phyloP scores from a whole-genome alignment of 2,329 filamentous ascomycete genomes.

The Colletotrichum somersetense region DNA sequence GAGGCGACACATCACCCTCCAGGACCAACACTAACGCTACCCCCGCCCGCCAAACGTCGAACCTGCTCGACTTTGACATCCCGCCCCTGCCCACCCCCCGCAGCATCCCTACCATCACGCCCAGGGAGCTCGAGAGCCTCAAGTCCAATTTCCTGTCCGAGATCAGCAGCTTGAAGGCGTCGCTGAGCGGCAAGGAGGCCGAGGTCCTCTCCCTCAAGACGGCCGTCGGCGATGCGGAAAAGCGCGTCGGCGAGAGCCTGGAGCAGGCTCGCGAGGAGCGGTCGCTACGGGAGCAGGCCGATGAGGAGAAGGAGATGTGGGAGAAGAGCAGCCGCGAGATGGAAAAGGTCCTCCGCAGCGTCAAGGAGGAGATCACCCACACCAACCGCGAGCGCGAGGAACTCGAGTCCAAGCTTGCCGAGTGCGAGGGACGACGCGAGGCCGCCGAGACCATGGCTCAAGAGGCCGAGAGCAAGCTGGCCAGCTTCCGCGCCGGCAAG shows the following conservation, averaged over 20 bases:
- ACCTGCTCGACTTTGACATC: constrained; percentile 90
- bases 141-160: constrained; percentile 93
- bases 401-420: constrained; percentile 80
- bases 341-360: constrained; percentile 81
- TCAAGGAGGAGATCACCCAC: constrained; percentile 84
- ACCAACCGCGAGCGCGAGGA: constrained; percentile 86
- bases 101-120: constrained; percentile 90
- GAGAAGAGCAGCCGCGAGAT: constrained; percentile 88
- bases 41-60: constrained; percentile 69
- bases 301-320: constrained; percentile 84
- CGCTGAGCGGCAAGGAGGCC: constrained; percentile 91
- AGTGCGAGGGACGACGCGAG: constrained; percentile 79
- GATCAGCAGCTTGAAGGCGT: constrained; percentile 93
- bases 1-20: constrained; percentile 43
- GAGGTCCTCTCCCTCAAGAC: constrained; percentile 89
- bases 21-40: constrained; percentile 54
- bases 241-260: constrained; percentile 87
- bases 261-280: constrained; percentile 86
- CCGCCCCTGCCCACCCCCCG: constrained; percentile 94
- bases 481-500: constrained; percentile 76
- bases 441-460: constrained; percentile 81
- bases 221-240: constrained; percentile 90
- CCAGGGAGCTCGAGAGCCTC: constrained; percentile 90
- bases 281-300: constrained; percentile 76
- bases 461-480: constrained; percentile 81